Evolutionary conservation across 129 eudicot species (phyloP), one percentile per base, ranked within the genome.

Genomic region (Flaveria trinervia): DNA sequence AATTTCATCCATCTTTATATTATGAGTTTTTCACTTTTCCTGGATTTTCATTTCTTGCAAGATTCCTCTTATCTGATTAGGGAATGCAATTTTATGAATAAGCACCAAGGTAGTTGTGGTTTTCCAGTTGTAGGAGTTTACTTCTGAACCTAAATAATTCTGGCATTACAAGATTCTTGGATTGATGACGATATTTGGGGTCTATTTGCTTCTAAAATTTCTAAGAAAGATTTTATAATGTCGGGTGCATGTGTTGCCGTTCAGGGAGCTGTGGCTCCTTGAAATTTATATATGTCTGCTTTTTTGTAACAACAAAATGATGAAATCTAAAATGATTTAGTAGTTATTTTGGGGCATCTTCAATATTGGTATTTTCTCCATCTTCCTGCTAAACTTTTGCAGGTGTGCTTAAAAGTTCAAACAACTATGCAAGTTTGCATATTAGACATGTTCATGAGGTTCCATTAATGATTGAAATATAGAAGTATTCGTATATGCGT

Each of bases 11-110:
- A 33, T 5, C 39, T 4, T 4, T 33, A 45, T 45, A 8, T 8
- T 57, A 3, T 23, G 26, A 23, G 26, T 17, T 4, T 11, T 13
- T 36, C 41, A 36, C 41, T 36, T 36, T 36, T 48, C 5, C 26
- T 71, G 33, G 77, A 55, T 12, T 56, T 22, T 23, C 68, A 39
- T 57, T 73, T 73, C 25, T 45, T 57, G 69, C 33, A 48, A 46
- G 48, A 28, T 62, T 75, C 7, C 41, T 5, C 41, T 4, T 36
- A 36, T 36, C 41, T 36, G 41, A 36, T 36, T 36, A 36, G 41
- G 41, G 7, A 36, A 36, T 36, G 7, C 5, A 36, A 36, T 7
- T 36, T 36, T 36, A 36, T 36, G 41, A 36, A 36, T 36, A 36
- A 36, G 41, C 41, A 5, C 41, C 41, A 5, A 36, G 5, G 41